Conservation (phyloP, 2,329 filamentous ascomycete species). For the Trichoderma afroharzianum region DNA sequence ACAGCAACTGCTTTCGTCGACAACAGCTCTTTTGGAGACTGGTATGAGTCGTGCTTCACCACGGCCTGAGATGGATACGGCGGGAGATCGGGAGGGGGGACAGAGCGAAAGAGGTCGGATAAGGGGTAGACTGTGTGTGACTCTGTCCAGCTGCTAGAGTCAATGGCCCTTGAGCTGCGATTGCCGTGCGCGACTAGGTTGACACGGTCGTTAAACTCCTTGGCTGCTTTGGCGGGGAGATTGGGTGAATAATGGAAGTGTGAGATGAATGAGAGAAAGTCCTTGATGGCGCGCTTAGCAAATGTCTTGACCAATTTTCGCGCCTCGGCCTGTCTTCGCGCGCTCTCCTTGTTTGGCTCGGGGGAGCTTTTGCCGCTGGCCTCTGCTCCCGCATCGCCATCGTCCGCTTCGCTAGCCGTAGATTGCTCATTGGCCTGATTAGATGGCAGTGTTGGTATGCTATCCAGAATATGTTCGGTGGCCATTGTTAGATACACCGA, state of each 20-base stretch:
- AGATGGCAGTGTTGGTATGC: conserved; percentile 38
- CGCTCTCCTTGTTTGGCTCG: conserved; percentile 16
- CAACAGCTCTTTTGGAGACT: conserved; percentile 5
- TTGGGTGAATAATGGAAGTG: conserved; percentile 77
- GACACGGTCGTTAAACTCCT: conserved; percentile 55
- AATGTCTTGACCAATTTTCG: conserved; percentile 68
- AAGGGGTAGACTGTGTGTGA: conserved; percentile 42
- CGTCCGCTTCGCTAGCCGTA: not conserved
- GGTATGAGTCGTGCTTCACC: conserved; percentile 24
- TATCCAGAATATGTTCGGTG: conserved; percentile 58
- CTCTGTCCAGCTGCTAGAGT: conserved; percentile 25
- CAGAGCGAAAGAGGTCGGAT: conserved; percentile 66
- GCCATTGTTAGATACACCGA: conserved; percentile 69
- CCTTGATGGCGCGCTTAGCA: conserved; percentile 71
- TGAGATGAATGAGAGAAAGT: conserved; percentile 69
- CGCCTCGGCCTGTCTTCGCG: conserved; percentile 24
- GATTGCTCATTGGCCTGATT: not conserved
- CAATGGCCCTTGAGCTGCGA: conserved; percentile 38
- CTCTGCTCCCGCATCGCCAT: conserved; percentile 15
- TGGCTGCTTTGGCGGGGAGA: conserved; percentile 56
- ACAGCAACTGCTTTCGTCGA: conserved; percentile 21
- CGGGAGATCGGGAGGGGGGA: conserved; percentile 63
- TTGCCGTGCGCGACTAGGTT: conserved; percentile 51
- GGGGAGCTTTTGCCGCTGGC: not conserved
- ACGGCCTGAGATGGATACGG: conserved; percentile 55